Evolutionary conservation across 2,329 filamentous ascomycete genomes (phyloP).

Genomic region (Aquanectria penicillioides): DNA sequence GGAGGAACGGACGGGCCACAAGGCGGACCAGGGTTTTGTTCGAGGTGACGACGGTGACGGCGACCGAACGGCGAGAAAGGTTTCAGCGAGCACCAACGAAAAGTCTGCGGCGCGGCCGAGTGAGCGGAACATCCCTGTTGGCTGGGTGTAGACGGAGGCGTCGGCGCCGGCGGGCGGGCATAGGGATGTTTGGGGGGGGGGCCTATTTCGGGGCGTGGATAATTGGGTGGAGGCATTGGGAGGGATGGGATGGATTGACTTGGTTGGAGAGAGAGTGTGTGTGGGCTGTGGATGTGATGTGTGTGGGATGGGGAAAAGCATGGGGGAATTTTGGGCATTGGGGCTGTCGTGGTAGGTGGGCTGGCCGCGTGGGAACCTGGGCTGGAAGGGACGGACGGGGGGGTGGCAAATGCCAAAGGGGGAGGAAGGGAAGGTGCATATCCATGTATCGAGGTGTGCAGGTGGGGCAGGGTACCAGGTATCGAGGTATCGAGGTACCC

Average conservation of each 20-base stretch:
- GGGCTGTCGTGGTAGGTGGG: constrained; percentile 37
- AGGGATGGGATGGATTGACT: constrained; percentile 10
- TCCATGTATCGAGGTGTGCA: constrained; percentile 37
- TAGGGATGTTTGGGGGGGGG: constrained; percentile 24
- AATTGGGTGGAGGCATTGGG: constrained; percentile 16
- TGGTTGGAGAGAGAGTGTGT: constrained; percentile 11
- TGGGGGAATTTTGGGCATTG: constrained; percentile 38
- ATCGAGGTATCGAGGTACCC: constrained; percentile 25
- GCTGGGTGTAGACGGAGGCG: constrained; percentile 31
- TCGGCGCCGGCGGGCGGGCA: constrained; percentile 30
- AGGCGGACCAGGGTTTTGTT: constrained; percentile 19
- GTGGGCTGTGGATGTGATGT: constrained; percentile 7
- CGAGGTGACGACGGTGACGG: constrained; percentile 19
- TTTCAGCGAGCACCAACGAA: constrained; percentile 23
- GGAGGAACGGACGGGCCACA: constrained; percentile 23
- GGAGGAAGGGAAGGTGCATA: constrained; percentile 21
- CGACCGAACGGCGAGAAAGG: constrained; percentile 18
- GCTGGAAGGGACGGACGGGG: constrained; percentile 23
- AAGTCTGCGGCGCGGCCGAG: constrained; percentile 40
- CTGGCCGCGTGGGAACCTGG: constrained; percentile 38
- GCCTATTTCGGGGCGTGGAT: constrained; percentile 20
- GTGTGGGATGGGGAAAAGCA: constrained; percentile 36
- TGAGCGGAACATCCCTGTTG: constrained; percentile 37
- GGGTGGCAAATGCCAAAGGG: constrained; percentile 7
- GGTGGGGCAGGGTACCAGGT: constrained; percentile 1